Evolutionary conservation across 306 rosid species (phyloP).

Genomic region (Lathyrus oleraceus): DNA sequence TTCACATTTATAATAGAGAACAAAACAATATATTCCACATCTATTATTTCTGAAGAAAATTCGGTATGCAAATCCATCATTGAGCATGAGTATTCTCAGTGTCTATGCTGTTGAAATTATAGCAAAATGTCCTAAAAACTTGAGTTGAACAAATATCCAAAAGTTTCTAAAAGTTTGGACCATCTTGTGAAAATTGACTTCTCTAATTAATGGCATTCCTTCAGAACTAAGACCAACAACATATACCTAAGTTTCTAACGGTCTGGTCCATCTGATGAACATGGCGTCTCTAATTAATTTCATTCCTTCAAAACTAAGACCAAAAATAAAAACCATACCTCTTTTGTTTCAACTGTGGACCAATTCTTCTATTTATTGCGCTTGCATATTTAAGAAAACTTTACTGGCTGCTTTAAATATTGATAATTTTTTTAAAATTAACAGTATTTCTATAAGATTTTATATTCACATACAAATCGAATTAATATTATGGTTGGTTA

Average conservation of each 20-base stretch:
- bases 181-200: no score
- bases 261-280: conserved; percentile 20
- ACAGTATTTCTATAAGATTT: background rate
- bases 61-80: no score
- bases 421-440: background rate
- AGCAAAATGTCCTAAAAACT: no score
- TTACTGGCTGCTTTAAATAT: background rate
- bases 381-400: background rate
- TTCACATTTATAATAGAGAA: no score
- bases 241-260: background rate
- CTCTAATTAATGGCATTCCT: no score
- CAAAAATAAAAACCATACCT: background rate
- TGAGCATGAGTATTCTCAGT: no score
- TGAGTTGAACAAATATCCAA: no score
- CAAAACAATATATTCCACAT: no score
- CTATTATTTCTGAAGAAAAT: no score
- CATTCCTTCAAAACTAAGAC: background rate
- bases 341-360: conserved; percentile 7
- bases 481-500: background rate
- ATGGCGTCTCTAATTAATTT: conserved; percentile 12
- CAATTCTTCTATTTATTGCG: conserved; percentile 2
- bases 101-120: no score
- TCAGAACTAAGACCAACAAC: background rate
- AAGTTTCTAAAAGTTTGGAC: no score
- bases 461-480: background rate